Conservation (phyloP, 164 flowering plant genomes). For the Euptelea pleiosperma region DNA sequence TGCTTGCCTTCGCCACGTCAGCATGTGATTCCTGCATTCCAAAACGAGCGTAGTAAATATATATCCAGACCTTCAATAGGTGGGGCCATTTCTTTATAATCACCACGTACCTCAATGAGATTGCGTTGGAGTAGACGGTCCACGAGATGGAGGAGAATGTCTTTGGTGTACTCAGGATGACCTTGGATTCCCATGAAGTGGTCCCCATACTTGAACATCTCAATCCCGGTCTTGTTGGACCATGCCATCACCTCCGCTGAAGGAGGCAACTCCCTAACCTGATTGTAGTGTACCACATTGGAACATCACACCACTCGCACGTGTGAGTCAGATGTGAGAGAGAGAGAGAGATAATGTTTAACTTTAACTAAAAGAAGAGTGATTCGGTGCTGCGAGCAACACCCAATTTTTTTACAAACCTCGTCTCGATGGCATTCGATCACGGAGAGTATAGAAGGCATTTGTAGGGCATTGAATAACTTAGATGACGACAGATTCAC, state of each 20-base stretch:
- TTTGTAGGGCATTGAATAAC: slow-evolving; percentile 33
- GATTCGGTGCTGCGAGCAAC: too few species aligned
- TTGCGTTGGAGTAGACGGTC: slow-evolving; percentile 49
- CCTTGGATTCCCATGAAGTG: slow-evolving; percentile 90
- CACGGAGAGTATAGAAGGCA: slow-evolving; percentile 44
- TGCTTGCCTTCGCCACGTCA: slow-evolving; percentile 32
- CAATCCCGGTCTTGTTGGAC: slow-evolving; percentile 63
- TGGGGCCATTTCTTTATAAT: too few species aligned
- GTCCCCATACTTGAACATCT: slow-evolving; percentile 62
- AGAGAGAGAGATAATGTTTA: too few species aligned
- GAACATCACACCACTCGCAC: too few species aligned
- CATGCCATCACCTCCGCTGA: slow-evolving; percentile 58
- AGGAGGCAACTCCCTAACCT: slow-evolving; percentile 57
- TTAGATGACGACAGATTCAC: slow-evolving; percentile 41
- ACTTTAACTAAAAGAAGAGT: too few species aligned
- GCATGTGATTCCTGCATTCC: slow-evolving; percentile 39
- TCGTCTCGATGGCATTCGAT: slow-evolving; percentile 78
- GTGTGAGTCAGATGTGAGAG: not conserved
- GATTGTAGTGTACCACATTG: too few species aligned
- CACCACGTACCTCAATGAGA: slow-evolving; percentile 53
- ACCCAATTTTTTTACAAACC: too few species aligned
- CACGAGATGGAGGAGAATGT: slow-evolving; percentile 59
- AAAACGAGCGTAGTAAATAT: too few species aligned
- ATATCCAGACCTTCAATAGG: too few species aligned
- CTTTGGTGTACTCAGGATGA: slow-evolving; percentile 81